Evolutionary conservation across 495 filamentous ascomycete genomes (phyloP).

Genomic region (Penicillium simplicissimum): DNA sequence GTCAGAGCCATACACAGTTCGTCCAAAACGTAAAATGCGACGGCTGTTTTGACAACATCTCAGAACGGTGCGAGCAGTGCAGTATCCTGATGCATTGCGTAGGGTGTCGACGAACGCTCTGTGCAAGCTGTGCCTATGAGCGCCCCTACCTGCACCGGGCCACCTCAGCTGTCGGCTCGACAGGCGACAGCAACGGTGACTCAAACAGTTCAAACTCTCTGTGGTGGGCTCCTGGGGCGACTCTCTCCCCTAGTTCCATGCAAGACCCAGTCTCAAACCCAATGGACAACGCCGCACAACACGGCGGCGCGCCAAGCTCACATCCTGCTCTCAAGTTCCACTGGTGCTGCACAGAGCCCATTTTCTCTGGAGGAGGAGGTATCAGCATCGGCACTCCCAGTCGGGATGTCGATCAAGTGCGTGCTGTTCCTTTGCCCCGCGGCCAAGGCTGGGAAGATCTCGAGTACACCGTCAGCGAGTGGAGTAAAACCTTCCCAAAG

Average conservation of each 20-base stretch:
- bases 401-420: conserved; percentile 56
- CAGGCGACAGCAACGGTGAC: conserved; percentile 9
- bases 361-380: conserved; percentile 62
- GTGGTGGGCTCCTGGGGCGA: conserved; percentile 61
- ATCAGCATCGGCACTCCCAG: conserved; percentile 57
- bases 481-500: conserved; percentile 47
- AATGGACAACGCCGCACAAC: conserved; percentile 31
- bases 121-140: conserved; percentile 61
- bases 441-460: conserved; percentile 57
- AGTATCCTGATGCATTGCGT: conserved; percentile 65
- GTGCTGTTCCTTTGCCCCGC: conserved; percentile 57
- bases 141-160: conserved; percentile 48
- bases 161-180: conserved; percentile 16
- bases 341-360: conserved; percentile 65
- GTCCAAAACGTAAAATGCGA: conserved; percentile 56
- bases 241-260: conserved; percentile 58
- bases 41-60: conserved; percentile 52
- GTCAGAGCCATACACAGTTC: conserved; percentile 55
- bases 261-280: conserved; percentile 43
- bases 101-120: conserved; percentile 62
- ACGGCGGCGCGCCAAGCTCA: conserved; percentile 27
- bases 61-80: conserved; percentile 62
- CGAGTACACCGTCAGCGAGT: conserved; percentile 49
- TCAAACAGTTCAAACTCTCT: conserved; percentile 29
- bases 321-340: conserved; percentile 54